Evolutionary conservation across 179 eudicot genomes (phyloP), one percentile per base, ranked within the genome.

Genomic region (Camellia oleifera): DNA sequence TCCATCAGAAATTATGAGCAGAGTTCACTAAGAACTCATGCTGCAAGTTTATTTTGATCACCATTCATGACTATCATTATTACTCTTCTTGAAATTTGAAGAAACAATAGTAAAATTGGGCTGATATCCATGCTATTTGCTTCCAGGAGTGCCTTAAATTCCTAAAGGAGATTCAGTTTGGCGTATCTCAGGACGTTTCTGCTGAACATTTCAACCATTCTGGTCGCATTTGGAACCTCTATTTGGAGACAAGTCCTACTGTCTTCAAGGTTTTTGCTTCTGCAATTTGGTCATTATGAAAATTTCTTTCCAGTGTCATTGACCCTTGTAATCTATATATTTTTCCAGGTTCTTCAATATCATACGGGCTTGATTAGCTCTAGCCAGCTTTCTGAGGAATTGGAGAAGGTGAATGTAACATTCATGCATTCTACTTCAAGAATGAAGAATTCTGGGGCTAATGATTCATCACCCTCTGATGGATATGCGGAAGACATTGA

Each of bases 111-210:
- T 23, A 67, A 80, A 17, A 11, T 56, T 60, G 50, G 40, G 57
- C 26, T 83, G 20, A 73, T 79, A 15, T 76, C 56, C 46, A 44
- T 78, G 71, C 15, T 77, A 64, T 66, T 32, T 83, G 72, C 81
- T 66, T 83, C 82, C 87, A 96, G 99, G 99, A 91, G 83, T 96
- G 98, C 81, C 78, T 92, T 74, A 89, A 84, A 80, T 91, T 90
- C 81, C 46, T 92, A 42, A 90, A 87, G 85, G 96, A 92, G 82
- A 86, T 86, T 69, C 94, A 87, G 79, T 65, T 65, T 66, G 92
- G 62, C 54, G 58, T 78, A 57, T 56, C 90, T 73, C 87, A 82
- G 75, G 98, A 89, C 70, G 87, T 79, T 79, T 85, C 86, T 83
- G 71, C 88, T 23, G 85, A 88, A 76, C 86, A 87, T 81, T 84